Evolutionary conservation across 805 yeast species (phyloP).

Genomic region (Blastobotrys terrestris): DNA sequence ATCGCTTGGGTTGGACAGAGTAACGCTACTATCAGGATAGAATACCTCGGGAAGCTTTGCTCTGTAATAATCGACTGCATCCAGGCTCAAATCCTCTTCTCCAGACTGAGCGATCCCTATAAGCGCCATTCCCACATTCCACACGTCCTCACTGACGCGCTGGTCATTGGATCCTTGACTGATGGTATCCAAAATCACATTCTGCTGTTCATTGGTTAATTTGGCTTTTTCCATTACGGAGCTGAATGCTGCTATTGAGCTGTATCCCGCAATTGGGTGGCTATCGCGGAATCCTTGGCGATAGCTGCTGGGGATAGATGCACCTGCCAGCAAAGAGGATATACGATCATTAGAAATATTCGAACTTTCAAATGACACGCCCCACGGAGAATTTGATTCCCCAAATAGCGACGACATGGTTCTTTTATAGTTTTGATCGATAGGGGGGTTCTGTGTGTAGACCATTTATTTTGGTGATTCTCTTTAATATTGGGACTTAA

Average conservation of each 20-base stretch:
- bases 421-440: not conserved
- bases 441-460: not conserved
- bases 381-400: slow-evolving; percentile 7
- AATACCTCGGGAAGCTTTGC: slow-evolving; percentile 3
- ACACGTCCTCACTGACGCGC: slow-evolving; percentile 16
- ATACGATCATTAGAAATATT: slow-evolving; percentile 7
- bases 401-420: slow-evolving; percentile 12
- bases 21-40: not conserved
- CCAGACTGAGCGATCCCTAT: slow-evolving; percentile 31
- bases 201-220: slow-evolving; percentile 4
- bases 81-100: slow-evolving; percentile 26
- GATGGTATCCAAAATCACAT: slow-evolving; percentile 4
- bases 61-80: slow-evolving; percentile 22
- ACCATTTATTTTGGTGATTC: not conserved
- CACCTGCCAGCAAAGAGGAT: slow-evolving; percentile 8
- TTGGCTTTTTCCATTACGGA: slow-evolving; percentile 6
- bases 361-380: slow-evolving; percentile 1
- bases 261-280: slow-evolving; percentile 10
- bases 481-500: not conserved
- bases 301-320: slow-evolving; percentile 12
- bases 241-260: slow-evolving; percentile 6
- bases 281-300: slow-evolving; percentile 5
- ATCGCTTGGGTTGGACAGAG: not conserved
- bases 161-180: not conserved
- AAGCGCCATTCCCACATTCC: slow-evolving; percentile 30